Percentiles rank a stretch among this genome's conserved stretches.
Evolutionary conservation across 805 yeast species (phyloP).

Genomic region (Maudiozyma bulderi): DNA sequence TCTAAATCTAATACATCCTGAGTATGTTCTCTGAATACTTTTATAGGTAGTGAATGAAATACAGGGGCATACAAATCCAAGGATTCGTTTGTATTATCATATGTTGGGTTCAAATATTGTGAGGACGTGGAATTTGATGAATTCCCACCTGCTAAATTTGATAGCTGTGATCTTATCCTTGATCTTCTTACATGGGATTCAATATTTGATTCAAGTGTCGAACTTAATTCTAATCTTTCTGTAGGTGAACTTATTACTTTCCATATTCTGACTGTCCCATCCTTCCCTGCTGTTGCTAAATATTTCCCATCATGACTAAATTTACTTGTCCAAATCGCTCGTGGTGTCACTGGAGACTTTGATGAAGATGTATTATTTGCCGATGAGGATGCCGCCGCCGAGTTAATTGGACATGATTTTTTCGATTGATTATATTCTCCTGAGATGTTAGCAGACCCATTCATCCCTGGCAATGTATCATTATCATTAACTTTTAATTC

Average conservation of each 20-base stretch:
- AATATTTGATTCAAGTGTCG: constrained; percentile 9
- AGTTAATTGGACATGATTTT: not conserved
- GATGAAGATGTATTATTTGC: constrained; percentile 3
- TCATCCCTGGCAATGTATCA: not conserved
- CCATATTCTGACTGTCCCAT: constrained; percentile 62
- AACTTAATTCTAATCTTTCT: constrained; percentile 44
- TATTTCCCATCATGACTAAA: constrained; percentile 76
- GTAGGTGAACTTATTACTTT: constrained; percentile 66
- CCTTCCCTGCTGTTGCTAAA: constrained; percentile 78
- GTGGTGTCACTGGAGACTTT: constrained; percentile 2
- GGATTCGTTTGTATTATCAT: not conserved
- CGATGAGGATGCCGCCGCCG: not conserved
- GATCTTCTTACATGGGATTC: constrained; percentile 3
- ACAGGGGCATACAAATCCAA: constrained; percentile 54
- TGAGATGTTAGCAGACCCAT: not conserved
- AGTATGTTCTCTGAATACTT: constrained; percentile 58
- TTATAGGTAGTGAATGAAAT: constrained; percentile 57
- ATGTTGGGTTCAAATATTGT: not conserved
- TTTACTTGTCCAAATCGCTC: constrained; percentile 60
- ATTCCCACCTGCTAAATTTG: not conserved
- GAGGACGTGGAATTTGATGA: not conserved
- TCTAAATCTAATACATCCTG: constrained; percentile 65
- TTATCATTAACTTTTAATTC: constrained; percentile 32
- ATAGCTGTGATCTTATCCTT: constrained; percentile 3
- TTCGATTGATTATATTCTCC: not conserved